Base-by-base conservation (phyloP, 148 eudicot genomes). In the Chenopodium quinoa region DNA sequence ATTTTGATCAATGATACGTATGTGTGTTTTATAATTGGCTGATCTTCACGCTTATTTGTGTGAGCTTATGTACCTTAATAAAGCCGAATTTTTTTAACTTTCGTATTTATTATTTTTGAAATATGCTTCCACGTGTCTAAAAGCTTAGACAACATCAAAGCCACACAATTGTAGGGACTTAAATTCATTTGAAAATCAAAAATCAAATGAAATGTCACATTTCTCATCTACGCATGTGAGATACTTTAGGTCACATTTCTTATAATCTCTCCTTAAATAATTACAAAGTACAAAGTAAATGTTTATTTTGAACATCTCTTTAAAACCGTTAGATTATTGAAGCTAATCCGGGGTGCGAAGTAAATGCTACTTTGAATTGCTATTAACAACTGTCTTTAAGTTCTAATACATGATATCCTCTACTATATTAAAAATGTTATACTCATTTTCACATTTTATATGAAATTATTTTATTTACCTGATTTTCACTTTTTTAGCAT, bases 111-210 rank as follows among this genome's bases (percentile, higher is more conserved):
- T 48, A 50, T 50, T 50, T 2, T 50, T 50, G 27, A 19, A 32
- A 62, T 70, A 60, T 71, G 68, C 58, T 25, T 56, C 58, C 76
- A 80, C 76, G 70, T 71, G 82, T 54, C 69, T 16, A 54, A 20
- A 31, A 22, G 20, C 37, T 72, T 72, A 14, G 6, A 79, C 16
- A 71, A 50, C 34, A 79, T 54, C 69, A n/a, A 80, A 46, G 58
- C 82, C 82, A 80, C 82, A 71, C 82, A 80, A 56, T 40, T 80
- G 70, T 71, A 71, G 75, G 67, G 54, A 32, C 62, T 54, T 56
- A 3, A 79, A 79, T 54, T 54, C 68, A 78, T 7, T 70, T 70
- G 16, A 44, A 66, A 29, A 73, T 47, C 7, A 64, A 40, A 54
- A 23, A 23, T 12, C 76, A 40, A 78, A 67, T 78, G 80, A 67